Base-by-base conservation (phyloP, 2,329 filamentous ascomycete genomes). In the Penicillium freii region DNA sequence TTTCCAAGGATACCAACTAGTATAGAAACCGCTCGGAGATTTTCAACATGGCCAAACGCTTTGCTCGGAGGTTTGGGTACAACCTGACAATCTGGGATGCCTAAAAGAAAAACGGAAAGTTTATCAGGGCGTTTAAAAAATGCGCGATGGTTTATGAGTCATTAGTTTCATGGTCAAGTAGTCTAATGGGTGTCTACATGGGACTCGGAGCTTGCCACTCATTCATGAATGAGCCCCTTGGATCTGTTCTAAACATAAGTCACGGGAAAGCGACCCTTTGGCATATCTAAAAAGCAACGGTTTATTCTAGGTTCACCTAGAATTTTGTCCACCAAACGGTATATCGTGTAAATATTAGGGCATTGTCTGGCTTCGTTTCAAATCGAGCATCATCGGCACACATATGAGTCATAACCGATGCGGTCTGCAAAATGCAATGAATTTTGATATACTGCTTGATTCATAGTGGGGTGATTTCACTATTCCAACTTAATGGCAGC, bases 281-380 rank as follows among this genome's bases (percentile, higher is more conserved):
- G 5, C 10, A 34, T 34, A 33, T 7, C 17, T 5, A 11, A 34
- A 25, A 34, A 13, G 21, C n/a, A 29, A 33, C 43, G 23, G 19
- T 19, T 42, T 25, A 29, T 47, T 54, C 15, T 5, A 15, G 15
- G 13, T 17, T 10, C 23, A 11, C 11, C 23, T 11, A 21, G 15
- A 17, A 15, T 23, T 9, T 19, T 27, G 17, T n/a, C 8, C 11
- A 44, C 21, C 15, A 25, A 34, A 33, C 25, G 29, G 21, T 46
- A 53, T 46, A 21, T 34, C 15, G 4, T 38, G 34, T 42, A 38
- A 38, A 39, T 29, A 17, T 23, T 46, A 31, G 15, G 23, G 21
- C 40, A 53, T 17, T 29, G n/a, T 40, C 42, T 29, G n/a, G 54
- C 33, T 52, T 56, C 19, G 15, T 52, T 56, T 46, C 19, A 33